Evolutionary conservation across 1,284 basidiomycete genomes (phyloP).

Genomic region (Microbotryomycetes sp.): DNA sequence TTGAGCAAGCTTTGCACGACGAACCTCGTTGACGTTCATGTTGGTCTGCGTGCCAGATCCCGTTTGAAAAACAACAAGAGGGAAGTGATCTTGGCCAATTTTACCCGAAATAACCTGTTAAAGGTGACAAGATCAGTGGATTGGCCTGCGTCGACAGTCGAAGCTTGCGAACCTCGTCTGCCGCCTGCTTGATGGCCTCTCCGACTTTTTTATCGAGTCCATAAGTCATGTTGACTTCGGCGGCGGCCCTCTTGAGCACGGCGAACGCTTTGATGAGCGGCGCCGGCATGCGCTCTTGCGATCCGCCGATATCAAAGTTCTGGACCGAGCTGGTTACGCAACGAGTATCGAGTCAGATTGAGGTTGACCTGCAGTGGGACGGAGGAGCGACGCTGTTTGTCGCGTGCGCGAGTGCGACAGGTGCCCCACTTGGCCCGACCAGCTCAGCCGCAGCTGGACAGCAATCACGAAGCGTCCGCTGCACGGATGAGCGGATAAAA

Average conservation of each 20-base stretch:
- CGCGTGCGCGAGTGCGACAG: not conserved
- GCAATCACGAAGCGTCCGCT: too few species aligned
- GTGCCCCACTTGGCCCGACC: not conserved
- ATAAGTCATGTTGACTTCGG: slow-evolving; percentile 81
- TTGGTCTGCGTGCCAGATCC: slow-evolving; percentile 99
- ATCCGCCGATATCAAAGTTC: slow-evolving; percentile 98
- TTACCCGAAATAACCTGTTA: slow-evolving; percentile 86
- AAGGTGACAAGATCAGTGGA: not conserved
- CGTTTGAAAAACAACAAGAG: slow-evolving; percentile 98
- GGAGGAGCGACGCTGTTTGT: slow-evolving; percentile 17
- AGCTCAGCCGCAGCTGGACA: too few species aligned
- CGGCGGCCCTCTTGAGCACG: slow-evolving; percentile 95
- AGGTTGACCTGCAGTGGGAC: too few species aligned
- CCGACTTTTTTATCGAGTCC: slow-evolving; percentile 85
- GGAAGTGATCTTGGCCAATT: slow-evolving; percentile 82
- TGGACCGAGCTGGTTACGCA: slow-evolving; percentile 64
- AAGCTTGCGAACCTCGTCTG: slow-evolving; percentile 69
- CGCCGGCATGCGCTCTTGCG: slow-evolving; percentile 81
- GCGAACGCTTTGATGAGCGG: slow-evolving; percentile 98
- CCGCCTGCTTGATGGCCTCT: slow-evolving; percentile 82
- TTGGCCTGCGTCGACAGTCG: not conserved
- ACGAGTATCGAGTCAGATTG: not conserved
- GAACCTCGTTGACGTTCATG: slow-evolving; percentile 97
- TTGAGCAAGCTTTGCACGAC: not conserved
- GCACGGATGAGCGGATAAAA: too few species aligned